Evolutionary conservation across 306 rosid genomes (phyloP), one percentile per base, ranked within the genome.

Genomic region (Castanea crenata): DNA sequence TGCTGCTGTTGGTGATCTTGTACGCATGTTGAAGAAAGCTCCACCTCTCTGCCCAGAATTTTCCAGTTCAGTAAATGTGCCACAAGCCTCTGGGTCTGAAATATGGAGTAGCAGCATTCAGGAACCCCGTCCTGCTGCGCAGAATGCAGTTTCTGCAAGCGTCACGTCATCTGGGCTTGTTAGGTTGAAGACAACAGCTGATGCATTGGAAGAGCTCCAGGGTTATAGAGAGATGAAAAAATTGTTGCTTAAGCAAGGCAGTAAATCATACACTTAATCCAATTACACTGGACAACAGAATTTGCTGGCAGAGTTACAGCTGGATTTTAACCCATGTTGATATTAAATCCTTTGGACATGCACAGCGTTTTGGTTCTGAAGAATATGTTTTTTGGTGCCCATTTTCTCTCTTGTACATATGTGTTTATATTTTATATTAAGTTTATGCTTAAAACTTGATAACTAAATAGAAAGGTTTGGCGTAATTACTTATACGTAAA

Each of bases 161-260:
- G 67, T 79, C 41, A 70, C 80, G 54, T 83, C 93, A 20, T 90
- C 89, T 0, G 89, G 82, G 63, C 80, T 83, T 55, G 64, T 31
- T 38, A 32, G 74, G 59, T 51, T 83, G 73, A 92, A 86, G 85
- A 94, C 97, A 71, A 87, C 97, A 12, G 76, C 84, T 16, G 97
- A 92, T 85, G 97, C 97, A 63, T 87, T 92, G 83, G 87, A 90
- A 92, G 99, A 94, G 90, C 90, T 90, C 59, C 90, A 88, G 76
- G 84, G 83, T 57, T 94, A 92, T 88, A 87, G 82, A 84, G 90
- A 86, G 62, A 86, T 90, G 92, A 94, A 91, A 73, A 90, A 82
- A 58, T 32, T 84, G 90, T 71, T 92, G 80, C 87, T 90, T 16
- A 81, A 25, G 73, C 87, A 64, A 77, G 86, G 83, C 20, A 63